Evolutionary conservation across 2,329 filamentous ascomycete genomes (phyloP).

Genomic region (Pestalotiopsis fici): DNA sequence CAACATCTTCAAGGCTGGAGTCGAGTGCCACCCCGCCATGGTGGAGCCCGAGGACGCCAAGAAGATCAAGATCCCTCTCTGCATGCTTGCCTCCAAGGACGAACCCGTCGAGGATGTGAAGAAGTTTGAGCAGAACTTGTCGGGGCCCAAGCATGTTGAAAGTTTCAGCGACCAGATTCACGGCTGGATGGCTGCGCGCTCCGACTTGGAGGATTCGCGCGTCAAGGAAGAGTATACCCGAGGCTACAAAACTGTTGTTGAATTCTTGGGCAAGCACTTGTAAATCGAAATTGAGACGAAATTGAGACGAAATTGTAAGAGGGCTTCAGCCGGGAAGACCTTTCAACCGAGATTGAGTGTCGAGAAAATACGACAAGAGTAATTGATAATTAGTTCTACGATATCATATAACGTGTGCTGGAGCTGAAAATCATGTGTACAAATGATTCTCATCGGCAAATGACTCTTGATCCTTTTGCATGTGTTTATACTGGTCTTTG

Average conservation of each 20-base stretch:
- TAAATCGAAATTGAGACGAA: conserved; percentile 12
- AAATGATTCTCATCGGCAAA: too few species aligned
- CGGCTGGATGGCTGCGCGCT: conserved; percentile 73
- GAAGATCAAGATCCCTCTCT: conserved; percentile 61
- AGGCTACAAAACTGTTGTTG: conserved; percentile 59
- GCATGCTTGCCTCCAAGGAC: conserved; percentile 66
- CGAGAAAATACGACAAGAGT: not conserved
- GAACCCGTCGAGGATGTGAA: conserved; percentile 57
- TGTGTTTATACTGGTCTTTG: too few species aligned
- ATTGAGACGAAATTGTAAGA: too few species aligned
- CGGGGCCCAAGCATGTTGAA: conserved; percentile 61
- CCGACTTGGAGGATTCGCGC: conserved; percentile 55
- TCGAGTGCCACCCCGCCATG: conserved; percentile 62
- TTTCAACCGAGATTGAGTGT: not conserved
- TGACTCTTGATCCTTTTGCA: too few species aligned
- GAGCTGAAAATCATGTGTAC: too few species aligned
- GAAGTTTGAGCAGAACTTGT: conserved; percentile 56
- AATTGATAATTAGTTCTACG: too few species aligned
- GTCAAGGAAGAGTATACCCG: conserved; percentile 64
- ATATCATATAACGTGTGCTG: too few species aligned
- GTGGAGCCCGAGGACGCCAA: conserved; percentile 63
- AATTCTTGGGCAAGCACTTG: conserved; percentile 57
- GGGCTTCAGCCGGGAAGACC: too few species aligned
- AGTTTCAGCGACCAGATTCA: conserved; percentile 69
- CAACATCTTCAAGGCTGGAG: conserved; percentile 58